phyloP scores from a whole-genome alignment of 805 yeast species.

The Kregervanrija delftensis region DNA sequence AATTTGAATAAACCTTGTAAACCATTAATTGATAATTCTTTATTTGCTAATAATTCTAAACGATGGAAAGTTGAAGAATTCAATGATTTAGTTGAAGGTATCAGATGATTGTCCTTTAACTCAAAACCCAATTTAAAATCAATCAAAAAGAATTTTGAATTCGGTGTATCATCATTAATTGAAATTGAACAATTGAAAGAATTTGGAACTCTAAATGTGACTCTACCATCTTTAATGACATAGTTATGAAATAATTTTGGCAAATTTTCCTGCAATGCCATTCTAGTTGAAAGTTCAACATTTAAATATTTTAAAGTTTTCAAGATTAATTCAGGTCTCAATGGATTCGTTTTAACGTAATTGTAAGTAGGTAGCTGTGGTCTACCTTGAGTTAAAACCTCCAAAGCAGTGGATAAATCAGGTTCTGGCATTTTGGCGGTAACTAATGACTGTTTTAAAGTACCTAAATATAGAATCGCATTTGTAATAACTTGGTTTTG shows the following conservation, averaged over 20 bases:
- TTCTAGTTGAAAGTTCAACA: slow-evolving; percentile 62
- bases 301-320: slow-evolving; percentile 63
- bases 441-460: slow-evolving; percentile 61
- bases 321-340: slow-evolving; percentile 51
- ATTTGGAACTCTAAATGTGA: slow-evolving; percentile 52
- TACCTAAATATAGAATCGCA: slow-evolving; percentile 60
- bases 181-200: slow-evolving; percentile 77
- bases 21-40: slow-evolving; percentile 37
- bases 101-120: slow-evolving; percentile 28
- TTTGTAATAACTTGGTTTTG: slow-evolving; percentile 64
- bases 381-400: slow-evolving; percentile 70
- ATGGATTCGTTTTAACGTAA: slow-evolving; percentile 40
- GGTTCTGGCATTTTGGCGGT: slow-evolving; percentile 92
- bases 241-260: slow-evolving; percentile 63
- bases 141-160: slow-evolving; percentile 68
- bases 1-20: slow-evolving; percentile 49
- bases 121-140: slow-evolving; percentile 65
- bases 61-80: slow-evolving; percentile 31
- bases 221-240: slow-evolving; percentile 68
- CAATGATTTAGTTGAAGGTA: slow-evolving; percentile 21
- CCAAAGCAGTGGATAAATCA: slow-evolving; percentile 80
- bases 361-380: slow-evolving; percentile 68
- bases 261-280: slow-evolving; percentile 59
- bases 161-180: slow-evolving; percentile 49
- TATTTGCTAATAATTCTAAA: slow-evolving; percentile 52